Evolutionary conservation across 179 eudicot species (phyloP), one percentile per base, ranked within the genome.

Genomic region (Amaranthus tricolor): DNA sequence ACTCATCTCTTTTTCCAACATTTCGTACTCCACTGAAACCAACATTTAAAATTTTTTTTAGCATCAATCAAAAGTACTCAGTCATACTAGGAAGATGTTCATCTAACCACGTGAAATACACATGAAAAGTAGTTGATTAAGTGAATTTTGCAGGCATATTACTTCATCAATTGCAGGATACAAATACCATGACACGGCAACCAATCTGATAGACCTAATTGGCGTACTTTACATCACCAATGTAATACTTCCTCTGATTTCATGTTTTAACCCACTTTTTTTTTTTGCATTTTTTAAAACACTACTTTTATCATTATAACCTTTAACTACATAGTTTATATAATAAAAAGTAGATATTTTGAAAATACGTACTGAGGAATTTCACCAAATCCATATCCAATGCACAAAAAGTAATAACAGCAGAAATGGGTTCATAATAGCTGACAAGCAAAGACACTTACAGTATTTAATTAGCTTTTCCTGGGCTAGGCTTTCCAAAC

Each of bases 11-110:
- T 92, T 89, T 82, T 94, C 98, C 85, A 94, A 75, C 52, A 94
- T 92, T 76, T 94, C 96, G 65, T 94, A 97, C 84, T 94, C 98
- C 92, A 94, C 98, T 94, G 88, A 40, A 62, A 78, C 70, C 43
- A 57, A 49, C 57, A 82, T n/a, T 31, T 31, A 31, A 72, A 54
- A 45, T 21, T 9, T 60, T 51, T 47, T 56, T 73, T 73, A 74
- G 59, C 13, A 19, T 45, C 10, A 3, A 10, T 62, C 31, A 6
- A 19, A 58, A 7, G 20, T 5, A 45, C 2, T 31, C 40, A 2
- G 40, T 31, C 40, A 31, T 31, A 31, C 40, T 31, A 31, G 3
- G 40, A 31, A 31, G 40, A 31, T 31, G 40, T 31, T 31, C 40
- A 31, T 31, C 40, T 31, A 31, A 31, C 3, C 3, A 31, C 40